Conservation (phyloP, 129 eudicot genomes). For the Dittrichia graveolens region DNA sequence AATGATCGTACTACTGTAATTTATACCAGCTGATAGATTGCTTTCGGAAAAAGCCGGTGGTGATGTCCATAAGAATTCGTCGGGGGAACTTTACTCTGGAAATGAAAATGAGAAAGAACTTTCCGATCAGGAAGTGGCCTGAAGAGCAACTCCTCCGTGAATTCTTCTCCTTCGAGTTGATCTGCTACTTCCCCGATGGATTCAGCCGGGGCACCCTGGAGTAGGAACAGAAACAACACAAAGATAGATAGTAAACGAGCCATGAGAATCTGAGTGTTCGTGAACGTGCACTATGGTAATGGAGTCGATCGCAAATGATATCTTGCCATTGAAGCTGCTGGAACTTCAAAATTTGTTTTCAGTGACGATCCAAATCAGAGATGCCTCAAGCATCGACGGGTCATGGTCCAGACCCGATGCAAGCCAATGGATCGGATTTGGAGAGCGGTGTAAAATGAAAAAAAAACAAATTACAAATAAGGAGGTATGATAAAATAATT, state of each 20-base stretch:
- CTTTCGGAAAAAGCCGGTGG: conserved; percentile 89
- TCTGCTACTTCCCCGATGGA: conserved; percentile 37
- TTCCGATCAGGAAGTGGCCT: conserved; percentile 95
- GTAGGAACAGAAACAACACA: conserved; percentile 34
- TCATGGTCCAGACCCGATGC: conserved; percentile 16
- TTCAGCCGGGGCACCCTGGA: conserved; percentile 32
- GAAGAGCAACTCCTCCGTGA: conserved; percentile 84
- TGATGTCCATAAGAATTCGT: conserved; percentile 60
- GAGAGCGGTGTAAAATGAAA: neutral
- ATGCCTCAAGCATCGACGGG: conserved; percentile 9
- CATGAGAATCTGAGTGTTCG: conserved; percentile 34
- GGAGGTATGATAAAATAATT: too few relatives aligned
- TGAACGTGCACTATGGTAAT: conserved; percentile 14
- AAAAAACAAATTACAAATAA: too few relatives aligned
- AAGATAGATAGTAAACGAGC: conserved; percentile 26
- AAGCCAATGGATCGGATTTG: neutral
- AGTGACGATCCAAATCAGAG: conserved; percentile 30
- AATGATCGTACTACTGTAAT: neutral
- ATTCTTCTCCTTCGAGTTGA: conserved; percentile 44
- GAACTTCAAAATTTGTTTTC: conserved; percentile 17
- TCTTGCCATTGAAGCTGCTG: conserved; percentile 24
- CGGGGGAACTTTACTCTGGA: conserved; percentile 59
- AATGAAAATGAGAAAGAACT: conserved; percentile 87
- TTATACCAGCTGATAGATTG: conserved; percentile 81
- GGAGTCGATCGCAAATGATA: conserved; percentile 19